Evolutionary conservation across 306 rosid genomes (phyloP), one percentile per base, ranked within the genome.

Genomic region (Prinsepia uniflora): DNA sequence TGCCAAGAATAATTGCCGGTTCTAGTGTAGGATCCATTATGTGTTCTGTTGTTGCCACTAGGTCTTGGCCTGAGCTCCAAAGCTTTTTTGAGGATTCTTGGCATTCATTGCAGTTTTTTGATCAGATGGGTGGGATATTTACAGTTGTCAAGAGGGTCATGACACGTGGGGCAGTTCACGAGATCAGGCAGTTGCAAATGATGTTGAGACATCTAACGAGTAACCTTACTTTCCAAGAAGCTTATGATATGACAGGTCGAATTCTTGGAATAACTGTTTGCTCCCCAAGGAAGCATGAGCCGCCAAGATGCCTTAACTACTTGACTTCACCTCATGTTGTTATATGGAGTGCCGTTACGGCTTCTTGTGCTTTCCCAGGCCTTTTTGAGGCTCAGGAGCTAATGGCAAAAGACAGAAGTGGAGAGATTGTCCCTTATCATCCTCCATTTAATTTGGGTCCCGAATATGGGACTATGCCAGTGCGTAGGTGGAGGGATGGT

Each of bases 311-410:
- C 82, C 99, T 94, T 57, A 94, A 94, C 85, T 94, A 94, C 87
- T 78, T 91, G 85, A 94, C 99, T 19, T 94, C 99, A 17, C 99
- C 99, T 19, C 96, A 91, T 49, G 99, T 94, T 57, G 96, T 94
- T 63, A 87, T 94, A 84, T 94, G 99, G 99, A 94, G 97, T 78
- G 97, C 99, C 3, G 99, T 94, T 68, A 94, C 96, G 0, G 99
- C 99, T 65, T 94, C 99, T 70, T 94, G 99, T 64, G 99, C 99
- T 45, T 94, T 94, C 69, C 99, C 97, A 18, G 99, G 96, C 62
- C 99, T 94, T 68, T 94, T 89, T 73, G 99, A 94, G 89, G 99
- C 99, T 22, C 99, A 94, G 79, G 99, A 94, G 77, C 83, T 94
- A 66, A 94, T 94, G 99, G 99, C 99, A 46, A 94, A 94, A 89